Percentiles rank a stretch among this genome's conserved stretches.
Conservation (phyloP, 805 yeast species). For the Ascoidea asiatica region DNA sequence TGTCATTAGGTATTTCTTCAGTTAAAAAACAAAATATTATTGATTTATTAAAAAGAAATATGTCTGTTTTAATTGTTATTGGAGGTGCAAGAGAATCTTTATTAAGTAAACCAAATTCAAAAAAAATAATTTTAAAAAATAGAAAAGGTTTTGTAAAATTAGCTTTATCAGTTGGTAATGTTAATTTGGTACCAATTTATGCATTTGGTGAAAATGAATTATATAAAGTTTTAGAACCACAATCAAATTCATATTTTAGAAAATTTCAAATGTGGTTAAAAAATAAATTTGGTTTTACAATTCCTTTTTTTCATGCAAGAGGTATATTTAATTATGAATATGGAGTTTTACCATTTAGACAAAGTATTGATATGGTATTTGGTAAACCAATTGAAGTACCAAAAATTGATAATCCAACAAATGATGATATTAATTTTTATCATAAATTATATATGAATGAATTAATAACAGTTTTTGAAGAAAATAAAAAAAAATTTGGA, state of each 20-base stretch:
- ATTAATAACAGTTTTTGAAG: conserved; percentile 48
- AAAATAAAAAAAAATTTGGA: conserved; percentile 40
- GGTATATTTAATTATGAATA: conserved; percentile 88
- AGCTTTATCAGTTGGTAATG: conserved; percentile 71
- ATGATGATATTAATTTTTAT: conserved; percentile 47
- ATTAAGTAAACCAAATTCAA: conserved; percentile 41
- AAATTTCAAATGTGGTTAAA: conserved; percentile 64
- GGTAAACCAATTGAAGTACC: conserved; percentile 59
- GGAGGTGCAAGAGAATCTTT: conserved; percentile 95
- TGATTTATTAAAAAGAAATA: conserved; percentile 42
- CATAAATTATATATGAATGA: conserved; percentile 61
- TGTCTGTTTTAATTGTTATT: conserved; percentile 77
- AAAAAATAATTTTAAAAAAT: conserved; percentile 57
- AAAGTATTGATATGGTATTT: conserved; percentile 62
- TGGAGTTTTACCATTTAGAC: conserved; percentile 79
- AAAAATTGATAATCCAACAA: conserved; percentile 26
- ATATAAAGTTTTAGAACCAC: conserved; percentile 36
- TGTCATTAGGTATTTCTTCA: conserved; percentile 72
- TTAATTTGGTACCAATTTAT: conserved; percentile 72
- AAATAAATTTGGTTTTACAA: conserved; percentile 59
- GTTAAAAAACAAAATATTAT: conserved; percentile 66
- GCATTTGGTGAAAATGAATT: conserved; percentile 81
- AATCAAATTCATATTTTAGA: conserved; percentile 31
- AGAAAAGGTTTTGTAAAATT: conserved; percentile 83
- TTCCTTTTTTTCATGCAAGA: conserved; percentile 85